Conservation (phyloP, 768 basidiomycete genomes). For the Hygrophorus russula region DNA sequence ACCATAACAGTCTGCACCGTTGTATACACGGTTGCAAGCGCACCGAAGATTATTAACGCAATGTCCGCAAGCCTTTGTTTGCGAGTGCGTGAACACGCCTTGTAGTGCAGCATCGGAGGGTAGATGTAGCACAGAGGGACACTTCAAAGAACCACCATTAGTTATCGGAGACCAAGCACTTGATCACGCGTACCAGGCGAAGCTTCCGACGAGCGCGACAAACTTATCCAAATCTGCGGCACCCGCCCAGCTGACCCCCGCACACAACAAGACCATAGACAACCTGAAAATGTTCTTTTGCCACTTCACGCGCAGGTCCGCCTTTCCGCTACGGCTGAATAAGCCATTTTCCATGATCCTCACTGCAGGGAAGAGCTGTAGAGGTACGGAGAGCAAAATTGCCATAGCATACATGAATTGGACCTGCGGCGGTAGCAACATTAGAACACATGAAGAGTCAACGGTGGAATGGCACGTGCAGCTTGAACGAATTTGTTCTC, state of each 20-base stretch:
- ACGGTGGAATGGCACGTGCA: constrained; percentile 28
- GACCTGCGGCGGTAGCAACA: constrained; percentile 27
- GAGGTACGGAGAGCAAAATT: constrained; percentile 82
- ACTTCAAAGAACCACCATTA: constrained; percentile 26
- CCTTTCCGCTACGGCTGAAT: constrained; percentile 83
- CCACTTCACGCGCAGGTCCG: constrained; percentile 80
- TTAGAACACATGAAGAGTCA: neutral
- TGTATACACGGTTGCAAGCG: constrained; percentile 64
- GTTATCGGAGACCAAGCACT: neutral
- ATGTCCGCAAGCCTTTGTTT: constrained; percentile 60
- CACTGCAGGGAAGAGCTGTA: constrained; percentile 96
- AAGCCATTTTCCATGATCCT: constrained; percentile 95
- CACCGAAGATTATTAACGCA: constrained; percentile 64
- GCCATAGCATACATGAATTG: constrained; percentile 88
- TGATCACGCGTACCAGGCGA: constrained; percentile 65
- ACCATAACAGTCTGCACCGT: constrained; percentile 70
- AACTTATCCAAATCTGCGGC: constrained; percentile 92
- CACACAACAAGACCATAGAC: constrained; percentile 64
- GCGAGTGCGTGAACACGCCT: constrained; percentile 66
- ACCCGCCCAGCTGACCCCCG: constrained; percentile 72
- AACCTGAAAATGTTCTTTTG: constrained; percentile 88
- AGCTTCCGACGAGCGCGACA: constrained; percentile 85
- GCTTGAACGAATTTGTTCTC: constrained; percentile 81
- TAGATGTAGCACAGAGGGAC: constrained; percentile 92
- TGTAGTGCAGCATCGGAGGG: constrained; percentile 87